phyloP scores from a whole-genome alignment of 129 eudicot genomes.

The Arctium minus region DNA sequence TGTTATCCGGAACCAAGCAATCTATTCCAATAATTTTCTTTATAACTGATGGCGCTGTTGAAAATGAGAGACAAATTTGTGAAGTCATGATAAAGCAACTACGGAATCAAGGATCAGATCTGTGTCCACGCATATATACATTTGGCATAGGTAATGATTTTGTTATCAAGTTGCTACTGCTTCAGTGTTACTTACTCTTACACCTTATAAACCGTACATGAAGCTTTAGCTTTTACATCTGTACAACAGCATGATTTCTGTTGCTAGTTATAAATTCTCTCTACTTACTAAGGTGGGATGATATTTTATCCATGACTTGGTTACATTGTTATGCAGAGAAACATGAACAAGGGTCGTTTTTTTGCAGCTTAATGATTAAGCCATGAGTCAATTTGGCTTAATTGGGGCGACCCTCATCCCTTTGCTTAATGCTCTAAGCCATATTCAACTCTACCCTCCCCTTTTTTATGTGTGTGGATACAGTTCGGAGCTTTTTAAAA shows the following conservation, averaged over 20 bases:
- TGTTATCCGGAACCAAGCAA: slow-evolving; percentile 50
- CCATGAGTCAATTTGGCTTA: background rate
- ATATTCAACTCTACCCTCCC: background rate
- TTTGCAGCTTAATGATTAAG: background rate
- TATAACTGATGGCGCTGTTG: slow-evolving; percentile 89
- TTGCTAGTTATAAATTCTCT: background rate
- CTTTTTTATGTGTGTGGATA: background rate
- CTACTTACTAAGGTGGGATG: background rate
- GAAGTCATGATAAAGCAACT: slow-evolving; percentile 47
- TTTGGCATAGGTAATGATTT: slow-evolving; percentile 81
- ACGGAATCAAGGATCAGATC: slow-evolving; percentile 33
- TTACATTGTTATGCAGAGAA: background rate
- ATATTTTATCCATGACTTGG: background rate
- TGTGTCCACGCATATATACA: slow-evolving; percentile 73
- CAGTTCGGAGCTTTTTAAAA: background rate
- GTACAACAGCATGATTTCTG: background rate
- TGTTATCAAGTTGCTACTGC: background rate
- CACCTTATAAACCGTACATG: background rate
- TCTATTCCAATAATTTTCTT: slow-evolving; percentile 65
- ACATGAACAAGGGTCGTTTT: background rate
- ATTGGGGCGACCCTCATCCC: background rate
- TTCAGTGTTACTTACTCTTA: background rate
- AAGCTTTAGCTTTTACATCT: background rate
- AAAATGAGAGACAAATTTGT: slow-evolving; percentile 88
- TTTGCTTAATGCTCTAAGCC: background rate